Percentiles rank a stretch among this genome's conserved stretches.
Conservation (phyloP, 164 flowering plant genomes). For the Magnolia changhungtana region DNA sequence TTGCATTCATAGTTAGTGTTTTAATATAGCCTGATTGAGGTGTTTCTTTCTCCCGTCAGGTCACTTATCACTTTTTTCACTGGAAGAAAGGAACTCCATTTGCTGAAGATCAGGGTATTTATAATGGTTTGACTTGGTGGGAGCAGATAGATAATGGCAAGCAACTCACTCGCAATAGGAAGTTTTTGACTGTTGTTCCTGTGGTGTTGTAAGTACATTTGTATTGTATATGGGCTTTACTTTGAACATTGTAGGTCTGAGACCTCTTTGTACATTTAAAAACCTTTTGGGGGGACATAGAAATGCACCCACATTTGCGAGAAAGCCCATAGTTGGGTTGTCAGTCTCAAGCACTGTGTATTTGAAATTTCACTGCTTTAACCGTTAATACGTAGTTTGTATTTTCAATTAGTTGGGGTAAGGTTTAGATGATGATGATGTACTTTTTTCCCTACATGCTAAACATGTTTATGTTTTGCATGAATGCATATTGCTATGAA, state of each 20-base stretch:
- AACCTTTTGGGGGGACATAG: background rate
- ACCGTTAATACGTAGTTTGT: background rate
- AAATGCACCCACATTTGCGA: background rate
- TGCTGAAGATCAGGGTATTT: slow-evolving; percentile 73
- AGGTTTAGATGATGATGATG: too few relatives aligned
- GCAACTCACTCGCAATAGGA: slow-evolving; percentile 65
- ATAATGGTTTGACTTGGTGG: slow-evolving; percentile 78
- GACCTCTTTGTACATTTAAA: background rate
- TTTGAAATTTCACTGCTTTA: background rate
- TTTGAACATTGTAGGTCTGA: background rate
- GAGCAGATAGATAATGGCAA: slow-evolving; percentile 72
- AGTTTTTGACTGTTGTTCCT: slow-evolving; percentile 63
- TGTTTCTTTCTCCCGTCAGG: background rate
- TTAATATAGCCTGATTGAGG: background rate
- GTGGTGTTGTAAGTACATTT: slow-evolving; percentile 55
- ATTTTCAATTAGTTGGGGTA: too few relatives aligned
- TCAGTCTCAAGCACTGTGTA: background rate
- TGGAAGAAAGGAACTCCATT: slow-evolving; percentile 82
- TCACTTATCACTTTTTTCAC: slow-evolving; percentile 39
- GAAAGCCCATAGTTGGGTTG: background rate
- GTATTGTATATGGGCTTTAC: background rate
- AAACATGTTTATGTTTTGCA: background rate
- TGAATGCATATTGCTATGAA: slow-evolving; percentile 1
- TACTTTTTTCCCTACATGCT: too few relatives aligned
- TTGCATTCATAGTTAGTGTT: background rate